Evolutionary conservation across 2,329 filamentous ascomycete species (phyloP).

Genomic region (Talaromyces sp.): DNA sequence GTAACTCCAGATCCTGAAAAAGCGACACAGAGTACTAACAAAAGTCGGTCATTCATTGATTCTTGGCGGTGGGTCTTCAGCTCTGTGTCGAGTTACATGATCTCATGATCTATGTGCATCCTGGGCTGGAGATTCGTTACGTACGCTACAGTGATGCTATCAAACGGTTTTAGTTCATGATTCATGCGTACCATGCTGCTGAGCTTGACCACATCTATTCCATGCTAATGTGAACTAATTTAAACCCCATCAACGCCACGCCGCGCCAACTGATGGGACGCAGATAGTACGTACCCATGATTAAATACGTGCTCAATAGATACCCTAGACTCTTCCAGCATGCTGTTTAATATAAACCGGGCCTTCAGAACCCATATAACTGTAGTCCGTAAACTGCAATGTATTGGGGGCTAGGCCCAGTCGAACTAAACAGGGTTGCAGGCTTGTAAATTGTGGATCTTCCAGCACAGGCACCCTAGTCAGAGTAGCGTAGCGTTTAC

Average conservation of each 20-base stretch:
- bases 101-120: neutral
- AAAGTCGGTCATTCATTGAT: neutral
- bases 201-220: neutral
- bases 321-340: neutral
- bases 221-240: neutral
- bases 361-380: neutral
- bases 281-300: neutral
- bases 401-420: conserved; percentile 9
- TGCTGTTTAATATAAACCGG: neutral
- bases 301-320: neutral
- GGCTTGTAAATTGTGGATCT: neutral
- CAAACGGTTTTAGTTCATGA: neutral
- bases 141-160: neutral
- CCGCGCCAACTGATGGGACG: neutral
- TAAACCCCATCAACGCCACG: conserved; percentile 2
- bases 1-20: neutral
- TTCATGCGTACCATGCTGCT: neutral
- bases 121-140: neutral
- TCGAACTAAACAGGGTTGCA: conserved; percentile 4
- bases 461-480: neutral
- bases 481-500: conserved; percentile 2
- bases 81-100: neutral
- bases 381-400: neutral
- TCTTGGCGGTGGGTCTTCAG: neutral
- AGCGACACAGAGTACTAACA: neutral